These are phyloP conservation scores for Rhododendron molle DNA, from an alignment of 148 eudicot genomes.

Conservation along the genomic window DNA sequence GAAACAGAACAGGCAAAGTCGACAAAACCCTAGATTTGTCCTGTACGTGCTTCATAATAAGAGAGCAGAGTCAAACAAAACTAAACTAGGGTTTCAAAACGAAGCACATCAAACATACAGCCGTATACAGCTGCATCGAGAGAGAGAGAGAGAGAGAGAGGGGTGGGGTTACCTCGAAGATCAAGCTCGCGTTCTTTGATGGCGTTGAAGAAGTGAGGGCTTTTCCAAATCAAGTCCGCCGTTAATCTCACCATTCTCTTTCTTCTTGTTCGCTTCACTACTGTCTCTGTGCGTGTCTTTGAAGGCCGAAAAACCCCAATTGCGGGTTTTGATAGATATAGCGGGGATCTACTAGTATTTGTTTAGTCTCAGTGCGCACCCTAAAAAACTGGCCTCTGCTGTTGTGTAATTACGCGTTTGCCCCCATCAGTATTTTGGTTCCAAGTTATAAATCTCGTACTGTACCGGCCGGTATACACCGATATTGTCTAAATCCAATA, in stretches of 20 bases:
- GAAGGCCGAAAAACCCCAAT: neutral
- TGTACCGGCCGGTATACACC: no score
- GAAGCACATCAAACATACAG: neutral
- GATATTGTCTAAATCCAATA: no score
- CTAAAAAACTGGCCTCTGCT: no score
- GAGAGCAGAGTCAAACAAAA: neutral
- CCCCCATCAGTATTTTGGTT: no score
- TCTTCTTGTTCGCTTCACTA: neutral
- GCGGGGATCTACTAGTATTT: no score
- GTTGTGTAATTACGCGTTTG: no score
- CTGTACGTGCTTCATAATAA: neutral
- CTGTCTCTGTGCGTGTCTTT: neutral
- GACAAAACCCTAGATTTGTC: neutral
- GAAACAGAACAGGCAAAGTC: neutral
- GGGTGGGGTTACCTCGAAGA: constrained; percentile 66
- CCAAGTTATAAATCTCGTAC: no score
- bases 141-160: neutral
- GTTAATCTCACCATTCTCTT: constrained; percentile 72
- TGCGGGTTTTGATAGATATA: neutral
- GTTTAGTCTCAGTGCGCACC: no score
- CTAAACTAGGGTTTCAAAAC: constrained; percentile 3
- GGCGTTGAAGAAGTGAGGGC: constrained; percentile 97
- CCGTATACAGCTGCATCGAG: neutral
- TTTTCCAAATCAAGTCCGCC: constrained; percentile 92
- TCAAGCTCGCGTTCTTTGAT: constrained; percentile 88